These are phyloP conservation scores for Cladorrhinum samala DNA, from an alignment of 495 filamentous ascomycete species.

Conservation along the genomic window DNA sequence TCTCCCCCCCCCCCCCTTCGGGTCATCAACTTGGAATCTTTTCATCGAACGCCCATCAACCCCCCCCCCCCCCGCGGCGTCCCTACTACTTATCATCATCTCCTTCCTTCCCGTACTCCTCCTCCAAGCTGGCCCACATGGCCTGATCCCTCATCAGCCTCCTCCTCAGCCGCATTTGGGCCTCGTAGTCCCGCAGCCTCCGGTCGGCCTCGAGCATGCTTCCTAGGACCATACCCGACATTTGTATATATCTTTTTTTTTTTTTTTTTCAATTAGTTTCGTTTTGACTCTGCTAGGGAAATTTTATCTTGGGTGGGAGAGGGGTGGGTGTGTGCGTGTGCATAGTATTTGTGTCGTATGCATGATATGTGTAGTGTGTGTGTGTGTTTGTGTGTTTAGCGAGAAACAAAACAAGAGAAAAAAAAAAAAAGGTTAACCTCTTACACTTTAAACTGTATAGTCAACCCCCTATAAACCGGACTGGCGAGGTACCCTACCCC, in stretches of 20 bases:
- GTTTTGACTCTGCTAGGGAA: background rate
- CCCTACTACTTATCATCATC: constrained; percentile 32
- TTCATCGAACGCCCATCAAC: too few species aligned
- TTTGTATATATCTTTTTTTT: constrained; percentile 63
- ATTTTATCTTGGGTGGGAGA: background rate
- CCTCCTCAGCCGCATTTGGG: constrained; percentile 56
- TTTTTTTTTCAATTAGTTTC: too few species aligned
- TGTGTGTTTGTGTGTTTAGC: too few species aligned
- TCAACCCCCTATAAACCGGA: constrained; percentile 75
- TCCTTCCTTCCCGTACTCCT: constrained; percentile 33
- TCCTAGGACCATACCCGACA: constrained; percentile 81
- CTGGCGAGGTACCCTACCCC: constrained; percentile 52
- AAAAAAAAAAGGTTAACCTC: constrained; percentile 16
- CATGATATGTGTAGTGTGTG: too few species aligned
- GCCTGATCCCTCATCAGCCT: constrained; percentile 55
- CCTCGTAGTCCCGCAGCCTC: constrained; percentile 63
- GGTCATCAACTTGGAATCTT: too few species aligned
- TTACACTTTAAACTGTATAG: constrained; percentile 85
- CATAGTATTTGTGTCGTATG: too few species aligned
- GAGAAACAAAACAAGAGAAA: background rate
- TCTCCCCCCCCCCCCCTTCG: too few species aligned
- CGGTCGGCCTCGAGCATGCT: constrained; percentile 79
- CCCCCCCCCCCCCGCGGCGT: too few species aligned
- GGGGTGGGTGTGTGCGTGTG: too few species aligned
- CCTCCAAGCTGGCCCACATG: constrained; percentile 50